phyloP scores from a whole-genome alignment of 2,329 filamentous ascomycete genomes.

The Aspergillus sp. region DNA sequence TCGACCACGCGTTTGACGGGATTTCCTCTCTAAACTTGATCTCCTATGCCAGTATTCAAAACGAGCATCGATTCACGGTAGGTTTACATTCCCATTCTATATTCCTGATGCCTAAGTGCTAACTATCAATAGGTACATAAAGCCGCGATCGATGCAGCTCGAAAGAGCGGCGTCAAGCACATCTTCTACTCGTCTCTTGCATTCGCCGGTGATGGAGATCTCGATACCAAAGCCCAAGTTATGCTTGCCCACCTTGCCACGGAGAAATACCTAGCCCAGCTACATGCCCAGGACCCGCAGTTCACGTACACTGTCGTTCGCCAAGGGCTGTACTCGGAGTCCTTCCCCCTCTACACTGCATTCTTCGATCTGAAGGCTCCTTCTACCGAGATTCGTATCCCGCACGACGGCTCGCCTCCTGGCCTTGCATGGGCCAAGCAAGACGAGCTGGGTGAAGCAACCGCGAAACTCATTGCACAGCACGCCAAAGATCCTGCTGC shows the following conservation, averaged over 20 bases:
- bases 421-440: slow-evolving; percentile 54
- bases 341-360: slow-evolving; percentile 58
- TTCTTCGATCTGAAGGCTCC: slow-evolving; percentile 45
- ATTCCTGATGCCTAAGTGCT: accelerated
- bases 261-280: slow-evolving; percentile 48
- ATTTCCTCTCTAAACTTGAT: no score
- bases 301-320: slow-evolving; percentile 51
- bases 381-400: slow-evolving; percentile 44
- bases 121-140: no score
- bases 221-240: slow-evolving; percentile 50
- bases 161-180: slow-evolving; percentile 49
- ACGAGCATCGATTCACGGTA: no score
- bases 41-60: no score
- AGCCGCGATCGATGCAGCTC: no score
- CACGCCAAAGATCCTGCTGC: slow-evolving; percentile 28
- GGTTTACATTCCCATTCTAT: no score
- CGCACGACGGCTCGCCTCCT: slow-evolving; percentile 46
- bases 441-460: slow-evolving; percentile 57
- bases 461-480: slow-evolving; percentile 47
- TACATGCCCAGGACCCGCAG: slow-evolving; percentile 24
- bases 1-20: no score
- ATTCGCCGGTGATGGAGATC: slow-evolving; percentile 47
- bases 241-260: slow-evolving; percentile 61
- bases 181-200: slow-evolving; percentile 62
- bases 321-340: slow-evolving; percentile 60